Base-by-base conservation (phyloP, 352 stramenopile genomes). In the Phytopythium vexans region DNA sequence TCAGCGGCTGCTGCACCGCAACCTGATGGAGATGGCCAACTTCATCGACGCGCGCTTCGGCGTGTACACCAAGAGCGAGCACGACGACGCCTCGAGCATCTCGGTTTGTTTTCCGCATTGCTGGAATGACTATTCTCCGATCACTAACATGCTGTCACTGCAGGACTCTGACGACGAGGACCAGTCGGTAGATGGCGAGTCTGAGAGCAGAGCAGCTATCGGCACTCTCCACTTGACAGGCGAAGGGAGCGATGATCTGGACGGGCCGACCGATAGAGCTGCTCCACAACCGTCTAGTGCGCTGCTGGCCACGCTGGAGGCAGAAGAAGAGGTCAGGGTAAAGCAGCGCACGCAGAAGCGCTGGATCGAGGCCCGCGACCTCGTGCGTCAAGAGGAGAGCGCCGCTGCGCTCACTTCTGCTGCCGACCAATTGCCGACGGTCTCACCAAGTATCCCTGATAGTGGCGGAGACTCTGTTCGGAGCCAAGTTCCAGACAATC, bases 1-100 rank as follows among this genome's bases (percentile, higher is more conserved):
- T 52, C 82, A 92, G 60, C 75, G 71, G 6, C 70, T 90, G 40
- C 52, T 92, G 41, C 82, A 92, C 46, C 74, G 73, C 31, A 80
- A 90, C 42, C 52, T 92, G 34, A 75, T 92, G 62, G 82, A 92
- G 41, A 92, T 92, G 82, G 77, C 82, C 32, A 70, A 84, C 46
- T 92, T 90, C 50, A 76, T 90, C 44, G 82, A 92, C 64, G 70
- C 79, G 39, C 70, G 80, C 50, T 92, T 86, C 56, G 77, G 82
- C 21, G 79, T 92, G 40, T 92, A 90, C 66, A 72, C 74, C 44
- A 80, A 70, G 27, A 54, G 11, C 9, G 61, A 42, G 3, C 15
- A 27, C 15, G 56, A 14, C 52, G 60, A 31, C 33, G 40, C 27
- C 4, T 51, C 16, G 40, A 45, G 31, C 34, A 40, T 9, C 27